These are phyloP conservation scores for Lentinula sp. DNA, from an alignment of 768 basidiomycete species.

Conservation along the genomic window DNA sequence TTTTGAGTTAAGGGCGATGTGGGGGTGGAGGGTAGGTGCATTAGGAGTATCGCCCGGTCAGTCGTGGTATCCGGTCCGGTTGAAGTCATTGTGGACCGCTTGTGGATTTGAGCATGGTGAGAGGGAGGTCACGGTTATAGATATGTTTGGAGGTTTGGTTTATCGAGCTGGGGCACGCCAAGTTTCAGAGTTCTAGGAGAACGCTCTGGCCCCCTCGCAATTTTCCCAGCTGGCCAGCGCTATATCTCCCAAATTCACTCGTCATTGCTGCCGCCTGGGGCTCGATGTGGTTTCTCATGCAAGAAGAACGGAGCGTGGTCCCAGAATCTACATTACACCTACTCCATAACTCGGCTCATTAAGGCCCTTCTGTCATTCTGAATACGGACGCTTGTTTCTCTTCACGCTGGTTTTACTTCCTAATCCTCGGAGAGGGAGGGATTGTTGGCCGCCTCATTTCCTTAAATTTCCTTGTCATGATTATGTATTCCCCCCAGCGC, in stretches of 20 bases:
- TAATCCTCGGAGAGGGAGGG: slow-evolving; percentile 10
- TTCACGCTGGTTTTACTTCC: slow-evolving; percentile 35
- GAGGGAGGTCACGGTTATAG: background rate
- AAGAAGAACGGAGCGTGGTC: background rate
- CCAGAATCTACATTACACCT: slow-evolving; percentile 18
- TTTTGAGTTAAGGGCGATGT: slow-evolving; percentile 38
- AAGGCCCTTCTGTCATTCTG: slow-evolving; percentile 27
- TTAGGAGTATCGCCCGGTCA: slow-evolving; percentile 27
- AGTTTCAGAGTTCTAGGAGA: slow-evolving; percentile 17
- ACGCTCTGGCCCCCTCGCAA: background rate
- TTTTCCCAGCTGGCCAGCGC: slow-evolving; percentile 11
- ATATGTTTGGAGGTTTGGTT: slow-evolving; percentile 15
- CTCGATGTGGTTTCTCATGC: slow-evolving; percentile 6
- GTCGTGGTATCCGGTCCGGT: slow-evolving; percentile 28
- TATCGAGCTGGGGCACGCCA: slow-evolving; percentile 30
- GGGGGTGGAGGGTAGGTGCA: slow-evolving; percentile 42
- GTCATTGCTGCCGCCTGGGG: background rate
- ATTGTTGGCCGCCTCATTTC: slow-evolving; percentile 23
- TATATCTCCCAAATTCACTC: slow-evolving; percentile 4
- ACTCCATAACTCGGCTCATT: slow-evolving; percentile 20
- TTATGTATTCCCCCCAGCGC: slow-evolving; percentile 22
- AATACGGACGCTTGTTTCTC: slow-evolving; percentile 76
- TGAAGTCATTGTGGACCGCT: slow-evolving; percentile 23
- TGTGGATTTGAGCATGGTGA: slow-evolving; percentile 3
- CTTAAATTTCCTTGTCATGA: slow-evolving; percentile 17